Evolutionary conservation across 495 filamentous ascomycete species (phyloP), one percentile per base, ranked within the genome.

Genomic region (Arthonia radiata): DNA sequence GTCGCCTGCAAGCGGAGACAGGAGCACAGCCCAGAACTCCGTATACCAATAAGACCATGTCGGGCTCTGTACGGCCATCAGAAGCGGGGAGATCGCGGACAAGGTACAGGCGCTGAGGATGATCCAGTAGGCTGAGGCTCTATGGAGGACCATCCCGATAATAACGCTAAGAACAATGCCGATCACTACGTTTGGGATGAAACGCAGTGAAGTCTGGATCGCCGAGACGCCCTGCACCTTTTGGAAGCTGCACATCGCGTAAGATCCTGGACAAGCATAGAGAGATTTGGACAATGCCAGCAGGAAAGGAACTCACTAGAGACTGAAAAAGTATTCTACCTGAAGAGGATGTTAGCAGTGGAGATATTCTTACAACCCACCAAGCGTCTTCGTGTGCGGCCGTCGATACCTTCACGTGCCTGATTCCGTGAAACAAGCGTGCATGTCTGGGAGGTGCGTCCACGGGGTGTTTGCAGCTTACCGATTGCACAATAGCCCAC

Each of bases 241-340:
- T 43, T 71, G 66, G 37, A 55, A 70, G 40, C 36, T 38, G 23
- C n/a, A n/a, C n/a, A n/a, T n/a, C n/a, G n/a, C n/a, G n/a, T n/a
- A n/a, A n/a, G n/a, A n/a, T n/a, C n/a, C n/a, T n/a, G n/a, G n/a
- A n/a, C n/a, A n/a, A n/a, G n/a, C n/a, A n/a, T n/a, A n/a, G n/a
- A n/a, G n/a, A n/a, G n/a, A n/a, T n/a, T n/a, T n/a, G n/a, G n/a
- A n/a, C n/a, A n/a, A n/a, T n/a, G n/a, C n/a, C n/a, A n/a, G n/a
- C n/a, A n/a, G n/a, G n/a, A n/a, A n/a, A n/a, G n/a, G n/a, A n/a
- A n/a, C n/a, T n/a, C n/a, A n/a, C n/a, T n/a, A n/a, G n/a, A n/a
- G n/a, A n/a, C n/a, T n/a, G n/a, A n/a, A n/a, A n/a, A n/a, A n/a
- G n/a, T n/a, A n/a, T n/a, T n/a, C n/a, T n/a, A n/a, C n/a, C n/a